Base-by-base conservation (phyloP, 306 rosid species). In the Urtica urens region DNA sequence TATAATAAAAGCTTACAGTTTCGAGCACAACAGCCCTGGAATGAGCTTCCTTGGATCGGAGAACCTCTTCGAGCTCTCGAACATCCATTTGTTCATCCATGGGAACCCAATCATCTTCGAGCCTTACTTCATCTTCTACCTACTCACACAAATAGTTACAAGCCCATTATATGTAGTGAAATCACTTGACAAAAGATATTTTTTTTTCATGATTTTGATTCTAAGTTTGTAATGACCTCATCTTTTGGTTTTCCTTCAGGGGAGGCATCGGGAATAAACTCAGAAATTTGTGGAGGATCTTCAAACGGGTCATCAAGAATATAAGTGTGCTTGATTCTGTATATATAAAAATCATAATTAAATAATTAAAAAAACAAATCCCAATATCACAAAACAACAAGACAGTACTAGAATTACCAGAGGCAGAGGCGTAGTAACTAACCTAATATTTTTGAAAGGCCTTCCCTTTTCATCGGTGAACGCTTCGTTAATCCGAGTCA, bases 41-140 rank as follows among this genome's bases (percentile, higher is more conserved):
- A 63, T 69, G 95, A 11, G 95, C 99, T 27, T 81, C 94, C 70
- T 85, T 85, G 19, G 82, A 14, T 23, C 82, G 85, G 50, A 85
- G 64, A 62, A 83, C 79, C 80, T 81, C 99, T 65, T 77, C 92
- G 52, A 90, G 87, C 74, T 90, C 94, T 29, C 47, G 52, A 13
- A 87, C 63, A 52, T 77, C 76, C 54, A 90, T 58, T 68, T 79
- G 75, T 53, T 90, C 99, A 71, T 90, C 99, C 81, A 85, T 53
- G 47, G 95, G 95, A 34, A 81, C 95, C 99, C 95, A 90, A 55
- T 90, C 99, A 71, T 90, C 97, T 69, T 90, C 97, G 58, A 90
- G 94, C 30, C 95, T 75, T 65, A 84, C 95, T 23, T 77, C 81
- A 70, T 70, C 81, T 49, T 70, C 92, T 68, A 79, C 73, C 99